Evolutionary conservation across 371 early-diverging fungal genomes (phyloP), one percentile per base, ranked within the genome.

Genomic region (Parasitella parasitica): DNA sequence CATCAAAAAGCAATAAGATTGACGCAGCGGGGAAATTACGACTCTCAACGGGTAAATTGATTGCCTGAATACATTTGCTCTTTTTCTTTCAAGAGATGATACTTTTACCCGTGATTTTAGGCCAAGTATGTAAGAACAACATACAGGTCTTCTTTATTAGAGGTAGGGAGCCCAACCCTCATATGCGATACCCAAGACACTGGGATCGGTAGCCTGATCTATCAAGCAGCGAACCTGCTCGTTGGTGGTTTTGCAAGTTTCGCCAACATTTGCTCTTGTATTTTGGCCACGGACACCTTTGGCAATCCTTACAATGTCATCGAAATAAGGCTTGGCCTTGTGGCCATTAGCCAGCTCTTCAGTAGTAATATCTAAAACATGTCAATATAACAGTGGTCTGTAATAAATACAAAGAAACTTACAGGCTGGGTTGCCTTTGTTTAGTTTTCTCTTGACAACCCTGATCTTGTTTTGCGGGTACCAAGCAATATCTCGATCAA

Each of bases 381-480:
- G n/a, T n/a, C n/a, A n/a, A n/a, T n/a, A n/a, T n/a, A n/a, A n/a
- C n/a, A n/a, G n/a, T n/a, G n/a, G n/a, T n/a, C n/a, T n/a, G n/a
- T n/a, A n/a, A 27, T 32, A 41, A 8, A 39, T 26, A 4, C 6
- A 41, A 13, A 2, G 11, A 3, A 24, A 60, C 67, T 69, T 71
- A 80, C 81, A 48, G 15, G 79, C 67, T 11, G 91, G 91, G 51
- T 91, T 90, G 27, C 86, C 84, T 7, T 86, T 81, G 18, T 83
- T 66, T n/a, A 93, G 69, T 54, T 93, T 93, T 43, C 80, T 69
- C 34, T 73, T 75, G 0, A 90, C 93, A 48, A 85, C 84, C 7
- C 82, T 84, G 16, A 93, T 73, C 64, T 91, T 93, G 57, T 88
- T 86, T 39, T 88, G 81, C 8, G 92, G 86, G 63, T 90, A 93